phyloP scores from a whole-genome alignment of 495 filamentous ascomycete genomes.

The Mycothermus thermophilus region DNA sequence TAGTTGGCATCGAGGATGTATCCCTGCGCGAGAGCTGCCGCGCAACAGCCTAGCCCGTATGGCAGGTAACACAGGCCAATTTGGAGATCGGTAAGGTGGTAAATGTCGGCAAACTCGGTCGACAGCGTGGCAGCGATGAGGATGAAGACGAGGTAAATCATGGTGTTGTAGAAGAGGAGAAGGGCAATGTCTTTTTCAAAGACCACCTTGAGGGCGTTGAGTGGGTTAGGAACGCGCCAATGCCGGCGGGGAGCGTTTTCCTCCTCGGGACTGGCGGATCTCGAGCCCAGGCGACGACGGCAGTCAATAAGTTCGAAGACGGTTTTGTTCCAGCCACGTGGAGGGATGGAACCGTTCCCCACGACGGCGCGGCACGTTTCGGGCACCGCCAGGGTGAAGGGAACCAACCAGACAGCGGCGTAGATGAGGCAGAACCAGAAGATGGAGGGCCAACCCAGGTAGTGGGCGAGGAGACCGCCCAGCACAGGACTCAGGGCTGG shows the following conservation, averaged over 20 bases:
- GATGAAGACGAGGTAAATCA: slow-evolving; percentile 39
- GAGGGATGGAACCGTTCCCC: slow-evolving; percentile 50
- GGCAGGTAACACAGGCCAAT: slow-evolving; percentile 50
- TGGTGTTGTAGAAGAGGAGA: slow-evolving; percentile 29
- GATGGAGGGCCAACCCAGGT: slow-evolving; percentile 53
- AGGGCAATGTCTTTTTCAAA: slow-evolving; percentile 46
- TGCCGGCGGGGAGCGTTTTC: slow-evolving; percentile 24
- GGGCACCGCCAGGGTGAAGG: slow-evolving; percentile 42
- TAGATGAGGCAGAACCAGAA: slow-evolving; percentile 65
- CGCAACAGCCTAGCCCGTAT: slow-evolving; percentile 50
- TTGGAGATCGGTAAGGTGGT: slow-evolving; percentile 51
- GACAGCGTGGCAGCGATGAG: slow-evolving; percentile 40
- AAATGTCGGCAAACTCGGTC: slow-evolving; percentile 46
- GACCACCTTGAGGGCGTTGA: slow-evolving; percentile 51
- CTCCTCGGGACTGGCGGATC: neutral
- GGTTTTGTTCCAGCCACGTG: slow-evolving; percentile 41
- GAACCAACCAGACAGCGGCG: slow-evolving; percentile 35
- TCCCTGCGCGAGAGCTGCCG: slow-evolving; percentile 54
- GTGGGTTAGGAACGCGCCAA: slow-evolving; percentile 54
- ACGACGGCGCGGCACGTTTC: slow-evolving; percentile 61
- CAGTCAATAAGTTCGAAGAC: slow-evolving; percentile 28
- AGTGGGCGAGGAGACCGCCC: slow-evolving; percentile 49
- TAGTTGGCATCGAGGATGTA: slow-evolving; percentile 45
- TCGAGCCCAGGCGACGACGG: slow-evolving; percentile 9
- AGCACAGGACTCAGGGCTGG: slow-evolving; percentile 48